These are phyloP conservation scores for Phytophthora pluvialis DNA, from an alignment of 352 stramenopile species.

Conservation along the genomic window DNA sequence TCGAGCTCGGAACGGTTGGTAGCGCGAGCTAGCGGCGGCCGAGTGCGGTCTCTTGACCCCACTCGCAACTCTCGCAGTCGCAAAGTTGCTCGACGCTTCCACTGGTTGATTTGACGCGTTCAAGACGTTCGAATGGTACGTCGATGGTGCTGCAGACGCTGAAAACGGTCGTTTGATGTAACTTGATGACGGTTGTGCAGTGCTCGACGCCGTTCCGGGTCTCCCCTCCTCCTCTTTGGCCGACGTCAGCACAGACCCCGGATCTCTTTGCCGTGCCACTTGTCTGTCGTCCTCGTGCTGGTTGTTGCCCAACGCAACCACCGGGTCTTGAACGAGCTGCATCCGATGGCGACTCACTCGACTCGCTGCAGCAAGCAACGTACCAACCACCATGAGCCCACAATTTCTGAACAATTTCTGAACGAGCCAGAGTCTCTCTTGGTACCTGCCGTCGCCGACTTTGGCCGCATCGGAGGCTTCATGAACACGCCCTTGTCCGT, in stretches of 20 bases:
- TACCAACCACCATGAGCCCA: not conserved
- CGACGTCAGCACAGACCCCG: not conserved
- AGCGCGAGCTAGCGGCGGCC: slow-evolving; percentile 25
- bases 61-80: slow-evolving; percentile 1
- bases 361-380: slow-evolving; percentile 17
- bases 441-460: slow-evolving; percentile 37
- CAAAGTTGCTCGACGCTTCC: not conserved
- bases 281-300: slow-evolving; percentile 18
- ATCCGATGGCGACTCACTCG: slow-evolving; percentile 49
- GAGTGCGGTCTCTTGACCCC: slow-evolving; percentile 36
- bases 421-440: no score
- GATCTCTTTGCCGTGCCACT: not conserved
- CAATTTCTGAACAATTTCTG: not conserved
- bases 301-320: slow-evolving; percentile 14
- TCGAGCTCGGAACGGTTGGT: slow-evolving; percentile 12
- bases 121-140: not conserved
- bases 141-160: slow-evolving; percentile 15
- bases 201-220: not conserved
- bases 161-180: slow-evolving; percentile 32
- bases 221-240: slow-evolving; percentile 15
- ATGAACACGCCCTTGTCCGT: slow-evolving; percentile 33
- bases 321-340: slow-evolving; percentile 37
- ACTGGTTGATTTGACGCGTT: slow-evolving; percentile 6
- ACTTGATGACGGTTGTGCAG: not conserved
- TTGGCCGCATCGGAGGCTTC: slow-evolving; percentile 52